Percentiles rank a stretch among this genome's conserved stretches.
These are phyloP conservation scores for Elsinoe australis DNA, from an alignment of 2,329 filamentous ascomycete species.

Conservation along the genomic window DNA sequence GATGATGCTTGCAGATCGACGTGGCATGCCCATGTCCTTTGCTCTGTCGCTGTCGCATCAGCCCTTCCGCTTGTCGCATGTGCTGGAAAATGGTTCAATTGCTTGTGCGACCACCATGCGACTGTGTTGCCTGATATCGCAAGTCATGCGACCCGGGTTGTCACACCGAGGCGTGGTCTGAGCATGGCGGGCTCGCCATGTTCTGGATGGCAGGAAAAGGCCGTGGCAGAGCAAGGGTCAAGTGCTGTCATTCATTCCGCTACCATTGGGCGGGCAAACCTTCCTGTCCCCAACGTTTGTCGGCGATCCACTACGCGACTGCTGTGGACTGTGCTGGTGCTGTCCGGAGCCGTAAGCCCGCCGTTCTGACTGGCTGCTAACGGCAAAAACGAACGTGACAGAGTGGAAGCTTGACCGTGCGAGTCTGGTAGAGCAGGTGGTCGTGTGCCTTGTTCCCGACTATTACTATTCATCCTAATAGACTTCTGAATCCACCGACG, in stretches of 20 bases:
- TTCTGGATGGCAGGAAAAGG: not conserved
- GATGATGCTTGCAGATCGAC: conserved; percentile 12
- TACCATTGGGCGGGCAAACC: not conserved
- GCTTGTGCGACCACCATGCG: not conserved
- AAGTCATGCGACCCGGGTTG: conserved; percentile 14
- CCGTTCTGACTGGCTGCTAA: conserved; percentile 7
- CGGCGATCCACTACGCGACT: not conserved
- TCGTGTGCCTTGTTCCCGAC: conserved; percentile 3
- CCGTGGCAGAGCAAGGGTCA: not conserved
- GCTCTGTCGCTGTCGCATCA: not conserved
- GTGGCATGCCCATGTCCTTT: not conserved
- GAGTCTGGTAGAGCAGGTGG: conserved; percentile 4
- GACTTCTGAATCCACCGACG: too few relatives aligned
- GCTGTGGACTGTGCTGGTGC: not conserved
- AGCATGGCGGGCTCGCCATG: too few relatives aligned
- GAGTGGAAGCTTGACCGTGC: conserved; percentile 9
- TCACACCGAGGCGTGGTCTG: too few relatives aligned
- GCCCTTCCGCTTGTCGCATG: not conserved
- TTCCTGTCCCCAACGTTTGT: not conserved
- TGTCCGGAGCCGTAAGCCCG: not conserved
- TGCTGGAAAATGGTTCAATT: conserved; percentile 1
- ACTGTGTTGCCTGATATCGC: conserved; percentile 1
- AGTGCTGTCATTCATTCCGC: not conserved
- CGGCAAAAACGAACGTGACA: conserved; percentile 15
- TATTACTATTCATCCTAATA: not conserved